Conservation (phyloP, 768 basidiomycete species). For the Tricholomella constricta region DNA sequence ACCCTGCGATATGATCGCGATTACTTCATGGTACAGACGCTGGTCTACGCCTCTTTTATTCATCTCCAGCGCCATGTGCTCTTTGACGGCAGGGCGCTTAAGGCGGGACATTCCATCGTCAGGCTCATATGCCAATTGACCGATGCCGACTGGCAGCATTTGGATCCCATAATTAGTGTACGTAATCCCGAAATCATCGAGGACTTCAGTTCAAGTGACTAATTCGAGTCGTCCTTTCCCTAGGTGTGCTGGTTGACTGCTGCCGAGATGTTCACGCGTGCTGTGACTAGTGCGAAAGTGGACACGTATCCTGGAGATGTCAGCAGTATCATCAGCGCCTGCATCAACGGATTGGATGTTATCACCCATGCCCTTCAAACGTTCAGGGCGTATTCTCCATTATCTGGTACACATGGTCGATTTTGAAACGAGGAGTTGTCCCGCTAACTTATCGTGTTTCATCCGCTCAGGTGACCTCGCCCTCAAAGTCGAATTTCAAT, state of each 20-base stretch:
- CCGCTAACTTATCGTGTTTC: constrained; percentile 1
- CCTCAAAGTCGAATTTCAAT: constrained; percentile 6
- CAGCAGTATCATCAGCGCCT: constrained; percentile 5
- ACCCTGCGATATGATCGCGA: constrained; percentile 12
- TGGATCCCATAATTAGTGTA: constrained; percentile 58
- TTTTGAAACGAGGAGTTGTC: not conserved
- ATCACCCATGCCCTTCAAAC: constrained; percentile 17
- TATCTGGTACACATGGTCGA: constrained; percentile 13
- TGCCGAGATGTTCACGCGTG: constrained; percentile 21
- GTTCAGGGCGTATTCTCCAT: constrained; percentile 16
- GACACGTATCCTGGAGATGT: constrained; percentile 7
- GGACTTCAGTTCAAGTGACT: not conserved
- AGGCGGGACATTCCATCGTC: constrained; percentile 45
- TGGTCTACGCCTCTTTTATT: constrained; percentile 51
- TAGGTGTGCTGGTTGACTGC: constrained; percentile 22
- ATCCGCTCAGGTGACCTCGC: constrained; percentile 9
- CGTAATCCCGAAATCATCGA: constrained; percentile 21
- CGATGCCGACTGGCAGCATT: constrained; percentile 51
- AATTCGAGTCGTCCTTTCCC: not conserved
- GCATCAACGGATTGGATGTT: constrained; percentile 12
- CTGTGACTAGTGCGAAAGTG: constrained; percentile 8
- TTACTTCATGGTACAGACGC: constrained; percentile 38
- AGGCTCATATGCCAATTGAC: constrained; percentile 47
- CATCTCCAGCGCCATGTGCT: constrained; percentile 47
- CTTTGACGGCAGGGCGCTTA: constrained; percentile 41